Evolutionary conservation across 2,329 filamentous ascomycete species (phyloP).

Genomic region (Neonectria coccinea): DNA sequence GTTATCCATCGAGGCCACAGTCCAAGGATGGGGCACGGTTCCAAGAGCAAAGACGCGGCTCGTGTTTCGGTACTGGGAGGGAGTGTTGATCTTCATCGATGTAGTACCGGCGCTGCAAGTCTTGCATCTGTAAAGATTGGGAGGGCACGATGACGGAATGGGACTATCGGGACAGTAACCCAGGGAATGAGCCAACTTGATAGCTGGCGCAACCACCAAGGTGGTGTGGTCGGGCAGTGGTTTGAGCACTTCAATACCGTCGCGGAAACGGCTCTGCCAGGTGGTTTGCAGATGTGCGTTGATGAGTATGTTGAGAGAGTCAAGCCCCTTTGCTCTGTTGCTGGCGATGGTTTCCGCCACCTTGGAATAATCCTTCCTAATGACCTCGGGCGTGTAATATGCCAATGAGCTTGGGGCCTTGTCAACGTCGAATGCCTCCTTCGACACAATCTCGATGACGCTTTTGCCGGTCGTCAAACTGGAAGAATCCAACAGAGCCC

Average conservation of each 20-base stretch:
- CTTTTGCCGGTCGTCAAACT: conserved; percentile 67
- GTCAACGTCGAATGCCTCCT: conserved; percentile 74
- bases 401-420: conserved; percentile 75
- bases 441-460: conserved; percentile 71
- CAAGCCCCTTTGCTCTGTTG: conserved; percentile 70
- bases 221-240: conserved; percentile 82
- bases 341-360: conserved; percentile 72
- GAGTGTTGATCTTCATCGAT: conserved; percentile 75
- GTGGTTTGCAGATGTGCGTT: conserved; percentile 86
- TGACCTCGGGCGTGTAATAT: conserved; percentile 75
- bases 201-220: conserved; percentile 75
- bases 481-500: conserved; percentile 65
- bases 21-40: conserved; percentile 92
- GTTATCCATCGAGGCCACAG: conserved; percentile 75
- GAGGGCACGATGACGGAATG: conserved; percentile 82
- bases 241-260: conserved; percentile 84
- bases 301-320: conserved; percentile 78
- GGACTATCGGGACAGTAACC: conserved; percentile 80
- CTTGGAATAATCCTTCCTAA: conserved; percentile 74
- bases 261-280: conserved; percentile 83
- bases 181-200: conserved; percentile 80
- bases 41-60: conserved; percentile 83
- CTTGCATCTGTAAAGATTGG: conserved; percentile 79
- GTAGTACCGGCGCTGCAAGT: conserved; percentile 74
- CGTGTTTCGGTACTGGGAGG: conserved; percentile 76